Evolutionary conservation across 441 rosid species (phyloP).

Genomic region (Erodium moschatum): DNA sequence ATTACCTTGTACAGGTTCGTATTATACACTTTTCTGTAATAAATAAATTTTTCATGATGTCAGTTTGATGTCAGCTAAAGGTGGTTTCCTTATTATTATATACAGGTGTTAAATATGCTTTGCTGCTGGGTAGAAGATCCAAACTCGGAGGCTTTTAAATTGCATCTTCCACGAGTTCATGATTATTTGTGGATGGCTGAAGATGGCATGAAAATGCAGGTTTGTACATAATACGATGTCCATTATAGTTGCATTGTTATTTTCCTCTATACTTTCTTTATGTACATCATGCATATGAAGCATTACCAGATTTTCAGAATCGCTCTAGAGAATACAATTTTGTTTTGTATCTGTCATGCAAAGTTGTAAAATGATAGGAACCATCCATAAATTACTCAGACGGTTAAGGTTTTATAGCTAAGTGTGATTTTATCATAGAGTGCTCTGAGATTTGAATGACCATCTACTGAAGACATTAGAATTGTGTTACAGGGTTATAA

Average conservation of each 20-base stretch:
- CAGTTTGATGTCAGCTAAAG: conserved; percentile 1
- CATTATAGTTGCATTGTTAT: background rate
- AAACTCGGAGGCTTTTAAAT: conserved; percentile 82
- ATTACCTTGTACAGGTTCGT: background rate
- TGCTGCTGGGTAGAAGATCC: conserved; percentile 98
- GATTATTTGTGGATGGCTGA: conserved; percentile 93
- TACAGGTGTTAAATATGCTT: conserved; percentile 89
- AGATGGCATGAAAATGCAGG: conserved; percentile 99
- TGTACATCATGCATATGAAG: background rate
- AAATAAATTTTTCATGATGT: background rate
- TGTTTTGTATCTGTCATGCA: background rate
- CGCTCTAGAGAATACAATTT: background rate
- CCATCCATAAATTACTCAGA: background rate
- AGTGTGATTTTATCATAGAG: background rate
- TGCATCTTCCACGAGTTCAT: conserved; percentile 75
- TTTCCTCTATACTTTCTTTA: background rate
- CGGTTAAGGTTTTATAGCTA: background rate
- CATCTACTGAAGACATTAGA: background rate
- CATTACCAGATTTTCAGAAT: background rate
- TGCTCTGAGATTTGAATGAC: background rate
- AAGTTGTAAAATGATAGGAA: conserved; percentile 1
- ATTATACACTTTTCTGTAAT: background rate
- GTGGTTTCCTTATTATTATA: background rate
- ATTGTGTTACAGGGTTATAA: conserved; percentile 62
- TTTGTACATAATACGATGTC: background rate